phyloP scores from a whole-genome alignment of 148 eudicot genomes.

The Bassia scoparia region DNA sequence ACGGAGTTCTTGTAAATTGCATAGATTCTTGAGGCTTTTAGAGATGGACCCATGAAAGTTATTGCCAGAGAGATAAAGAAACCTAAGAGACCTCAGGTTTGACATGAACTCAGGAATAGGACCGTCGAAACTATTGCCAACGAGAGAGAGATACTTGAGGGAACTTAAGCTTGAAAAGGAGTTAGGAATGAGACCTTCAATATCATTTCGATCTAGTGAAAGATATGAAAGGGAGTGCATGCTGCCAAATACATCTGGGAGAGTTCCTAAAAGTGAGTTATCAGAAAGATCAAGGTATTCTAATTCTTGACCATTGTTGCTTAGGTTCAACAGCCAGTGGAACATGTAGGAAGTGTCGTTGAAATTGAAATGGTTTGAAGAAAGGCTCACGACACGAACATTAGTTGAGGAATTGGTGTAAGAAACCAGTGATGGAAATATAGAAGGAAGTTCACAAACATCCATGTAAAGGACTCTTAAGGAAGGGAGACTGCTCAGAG shows the following conservation, averaged over 20 bases:
- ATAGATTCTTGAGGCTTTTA: neutral
- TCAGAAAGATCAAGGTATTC: neutral
- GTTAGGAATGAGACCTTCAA: neutral
- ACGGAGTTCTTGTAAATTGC: neutral
- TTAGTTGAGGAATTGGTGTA: neutral
- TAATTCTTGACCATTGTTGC: neutral
- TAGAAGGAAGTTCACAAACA: neutral
- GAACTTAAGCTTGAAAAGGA: slow-evolving; percentile 17
- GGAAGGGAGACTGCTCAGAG: neutral
- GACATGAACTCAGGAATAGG: neutral
- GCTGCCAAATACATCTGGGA: slow-evolving; percentile 1
- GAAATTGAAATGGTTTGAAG: neutral
- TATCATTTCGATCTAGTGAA: neutral
- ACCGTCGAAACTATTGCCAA: neutral
- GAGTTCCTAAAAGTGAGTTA: neutral
- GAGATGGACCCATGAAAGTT: neutral
- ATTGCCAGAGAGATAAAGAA: slow-evolving; percentile 8
- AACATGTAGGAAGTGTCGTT: neutral
- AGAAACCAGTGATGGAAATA: neutral
- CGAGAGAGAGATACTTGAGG: neutral
- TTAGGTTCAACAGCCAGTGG: neutral
- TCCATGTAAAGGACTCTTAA: slow-evolving; percentile 11
- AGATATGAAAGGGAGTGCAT: neutral
- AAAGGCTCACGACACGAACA: neutral
- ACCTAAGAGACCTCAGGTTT: slow-evolving; percentile 12